Percentiles rank a stretch among this genome's conserved stretches.
phyloP scores from a whole-genome alignment of 345 rosid species.

The Eucalyptus albens region DNA sequence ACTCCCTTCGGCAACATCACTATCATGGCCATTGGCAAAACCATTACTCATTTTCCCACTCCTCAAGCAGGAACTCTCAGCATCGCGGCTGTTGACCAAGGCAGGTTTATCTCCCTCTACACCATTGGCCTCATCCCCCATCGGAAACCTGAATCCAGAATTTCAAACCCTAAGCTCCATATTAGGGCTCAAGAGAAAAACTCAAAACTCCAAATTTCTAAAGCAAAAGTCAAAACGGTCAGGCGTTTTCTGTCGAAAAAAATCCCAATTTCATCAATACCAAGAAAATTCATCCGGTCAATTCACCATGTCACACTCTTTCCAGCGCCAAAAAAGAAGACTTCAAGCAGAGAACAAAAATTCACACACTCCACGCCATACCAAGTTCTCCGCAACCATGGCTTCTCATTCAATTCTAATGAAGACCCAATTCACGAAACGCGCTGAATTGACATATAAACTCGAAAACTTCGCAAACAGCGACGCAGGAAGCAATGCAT shows the following conservation, averaged over 20 bases:
- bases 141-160: background rate
- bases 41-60: conserved; percentile 21
- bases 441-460: background rate
- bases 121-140: background rate
- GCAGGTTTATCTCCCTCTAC: background rate
- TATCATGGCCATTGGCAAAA: conserved; percentile 9
- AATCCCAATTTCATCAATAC: background rate
- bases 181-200: background rate
- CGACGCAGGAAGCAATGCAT: background rate
- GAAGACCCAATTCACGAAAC: background rate
- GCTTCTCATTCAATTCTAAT: background rate
- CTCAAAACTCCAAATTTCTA: background rate
- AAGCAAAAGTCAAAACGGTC: background rate
- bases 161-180: background rate
- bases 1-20: conserved; percentile 21
- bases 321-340: background rate
- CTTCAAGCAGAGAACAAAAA: background rate
- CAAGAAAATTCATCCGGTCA: background rate
- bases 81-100: background rate
- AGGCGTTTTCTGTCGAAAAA: background rate
- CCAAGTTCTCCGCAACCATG: background rate
- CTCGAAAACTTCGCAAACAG: background rate
- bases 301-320: background rate
- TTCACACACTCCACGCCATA: background rate
- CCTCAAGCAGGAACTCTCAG: background rate